Conservation (phyloP, 1,284 basidiomycete species). For the Malassezia yamatoensis region DNA sequence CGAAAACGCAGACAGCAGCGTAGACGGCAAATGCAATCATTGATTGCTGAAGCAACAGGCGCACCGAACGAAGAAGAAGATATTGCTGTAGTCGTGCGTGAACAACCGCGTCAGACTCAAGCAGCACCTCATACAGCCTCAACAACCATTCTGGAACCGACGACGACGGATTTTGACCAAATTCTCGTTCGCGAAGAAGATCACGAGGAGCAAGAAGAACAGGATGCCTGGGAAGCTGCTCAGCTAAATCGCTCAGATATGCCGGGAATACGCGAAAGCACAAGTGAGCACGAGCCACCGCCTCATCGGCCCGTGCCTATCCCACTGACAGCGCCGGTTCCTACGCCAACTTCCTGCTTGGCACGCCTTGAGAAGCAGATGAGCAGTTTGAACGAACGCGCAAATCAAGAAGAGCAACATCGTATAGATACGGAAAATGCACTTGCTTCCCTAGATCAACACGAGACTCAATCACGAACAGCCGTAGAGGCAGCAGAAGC, state of each 20-base stretch:
- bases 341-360: constrained; percentile 27
- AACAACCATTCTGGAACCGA: constrained; percentile 1
- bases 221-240: constrained; percentile 34
- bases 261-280: not conserved
- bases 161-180: not conserved
- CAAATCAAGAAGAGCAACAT: constrained; percentile 17
- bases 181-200: constrained; percentile 58
- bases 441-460: constrained; percentile 21
- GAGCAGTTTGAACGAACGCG: constrained; percentile 20
- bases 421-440: constrained; percentile 15
- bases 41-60: constrained; percentile 14
- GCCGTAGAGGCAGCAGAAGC: constrained; percentile 25
- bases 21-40: constrained; percentile 20
- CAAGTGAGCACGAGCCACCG: constrained; percentile 17
- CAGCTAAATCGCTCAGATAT: constrained; percentile 27
- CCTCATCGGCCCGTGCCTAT: constrained; percentile 27
- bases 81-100: constrained; percentile 15
- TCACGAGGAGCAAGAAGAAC: constrained; percentile 62
- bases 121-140: not conserved
- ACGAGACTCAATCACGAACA: constrained; percentile 27
- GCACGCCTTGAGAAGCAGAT: constrained; percentile 23
- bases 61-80: constrained; percentile 22
- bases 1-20: constrained; percentile 19
- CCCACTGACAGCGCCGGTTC: constrained; percentile 26
- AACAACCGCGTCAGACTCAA: not conserved